A percentile compares a stretch with the other conserved stretches of the same genome.
Evolutionary conservation across 192 early-diverging fungal species (phyloP).

Genomic region (Gigaspora rosea): DNA sequence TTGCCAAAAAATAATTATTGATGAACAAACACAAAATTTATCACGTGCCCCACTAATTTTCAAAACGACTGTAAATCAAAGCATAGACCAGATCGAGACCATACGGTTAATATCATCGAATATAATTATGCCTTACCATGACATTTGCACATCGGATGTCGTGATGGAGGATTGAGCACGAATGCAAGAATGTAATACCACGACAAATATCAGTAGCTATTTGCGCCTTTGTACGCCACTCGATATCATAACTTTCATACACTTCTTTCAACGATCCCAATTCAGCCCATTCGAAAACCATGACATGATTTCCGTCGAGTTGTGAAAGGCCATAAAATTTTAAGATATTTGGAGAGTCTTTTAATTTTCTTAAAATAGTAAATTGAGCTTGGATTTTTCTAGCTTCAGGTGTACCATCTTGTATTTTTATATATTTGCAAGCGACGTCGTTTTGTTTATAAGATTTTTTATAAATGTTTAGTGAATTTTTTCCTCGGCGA

Average conservation of each 20-base stretch:
- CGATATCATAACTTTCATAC: neutral
- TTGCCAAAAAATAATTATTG: too few relatives aligned
- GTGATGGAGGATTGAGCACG: slow-evolving; percentile 2
- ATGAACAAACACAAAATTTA: too few relatives aligned
- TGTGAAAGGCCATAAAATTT: slow-evolving; percentile 24
- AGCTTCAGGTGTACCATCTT: too few relatives aligned
- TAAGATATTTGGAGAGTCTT: slow-evolving; percentile 11
- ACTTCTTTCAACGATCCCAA: neutral
- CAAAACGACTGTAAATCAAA: too few relatives aligned
- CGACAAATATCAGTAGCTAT: slow-evolving; percentile 25
- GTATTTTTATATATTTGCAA: too few relatives aligned
- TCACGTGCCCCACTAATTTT: too few relatives aligned
- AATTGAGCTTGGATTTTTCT: slow-evolving; percentile 9
- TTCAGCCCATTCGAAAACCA: slow-evolving; percentile 33
- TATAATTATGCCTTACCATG: neutral
- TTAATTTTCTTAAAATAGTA: slow-evolving; percentile 14
- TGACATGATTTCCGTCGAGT: neutral
- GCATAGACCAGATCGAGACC: too few relatives aligned
- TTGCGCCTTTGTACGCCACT: neutral
- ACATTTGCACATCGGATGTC: slow-evolving; percentile 26
- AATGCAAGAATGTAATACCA: slow-evolving; percentile 15
- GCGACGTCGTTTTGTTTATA: too few relatives aligned
- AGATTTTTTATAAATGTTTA: too few relatives aligned
- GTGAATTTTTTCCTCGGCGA: too few relatives aligned
- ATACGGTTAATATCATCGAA: too few relatives aligned